Conservation (phyloP, 2,329 filamentous ascomycete genomes). For the Penicillium sp. region DNA sequence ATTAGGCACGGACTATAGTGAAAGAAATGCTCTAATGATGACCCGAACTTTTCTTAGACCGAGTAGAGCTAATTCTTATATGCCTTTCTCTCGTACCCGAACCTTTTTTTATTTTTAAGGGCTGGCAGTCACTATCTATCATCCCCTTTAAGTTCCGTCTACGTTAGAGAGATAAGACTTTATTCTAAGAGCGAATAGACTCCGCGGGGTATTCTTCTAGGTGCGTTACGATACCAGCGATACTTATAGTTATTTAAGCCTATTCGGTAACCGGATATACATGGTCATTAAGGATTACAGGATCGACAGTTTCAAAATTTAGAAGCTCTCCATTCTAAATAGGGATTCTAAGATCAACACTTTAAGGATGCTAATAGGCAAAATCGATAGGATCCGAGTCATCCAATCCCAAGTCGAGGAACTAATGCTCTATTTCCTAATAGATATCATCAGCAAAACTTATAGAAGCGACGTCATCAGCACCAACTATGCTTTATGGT, state of each 20-base stretch:
- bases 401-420: not conserved
- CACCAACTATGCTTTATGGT: not conserved
- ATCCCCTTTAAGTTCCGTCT: not conserved
- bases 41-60: not conserved
- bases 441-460: not conserved
- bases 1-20: conserved; percentile 9
- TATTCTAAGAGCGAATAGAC: not conserved
- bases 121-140: not conserved
- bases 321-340: not conserved
- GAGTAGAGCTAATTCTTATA: not conserved
- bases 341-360: not conserved
- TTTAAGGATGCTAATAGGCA: not conserved
- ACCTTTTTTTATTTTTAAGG: conserved; percentile 11
- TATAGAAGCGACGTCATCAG: not conserved
- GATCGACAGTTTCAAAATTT: not conserved
- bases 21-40: conserved; percentile 2
- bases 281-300: not conserved
- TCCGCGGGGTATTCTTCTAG: not conserved
- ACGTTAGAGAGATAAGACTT: not conserved
- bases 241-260: not conserved
- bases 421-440: not conserved
- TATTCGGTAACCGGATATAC: not conserved
- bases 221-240: not conserved
- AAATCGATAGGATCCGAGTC: not conserved
- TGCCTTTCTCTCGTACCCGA: not conserved